Evolutionary conservation across 2,329 filamentous ascomycete species (phyloP), one percentile per base, ranked within the genome.

Genomic region (Capronia coronata): DNA sequence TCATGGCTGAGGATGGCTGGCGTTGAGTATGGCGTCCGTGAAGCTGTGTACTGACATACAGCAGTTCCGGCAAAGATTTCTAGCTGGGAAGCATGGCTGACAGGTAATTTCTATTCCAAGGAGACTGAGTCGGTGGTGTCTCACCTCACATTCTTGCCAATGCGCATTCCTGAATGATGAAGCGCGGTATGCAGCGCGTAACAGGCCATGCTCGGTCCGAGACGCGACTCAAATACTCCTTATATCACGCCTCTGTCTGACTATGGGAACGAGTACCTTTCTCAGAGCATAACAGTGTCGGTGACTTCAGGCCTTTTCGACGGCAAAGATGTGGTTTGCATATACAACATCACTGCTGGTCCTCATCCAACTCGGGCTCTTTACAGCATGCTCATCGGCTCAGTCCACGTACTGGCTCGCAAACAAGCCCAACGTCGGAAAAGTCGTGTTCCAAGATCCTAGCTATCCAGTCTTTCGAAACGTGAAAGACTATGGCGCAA

Each of bases 401-500:
- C 61, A 62, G 21, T 55, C 52, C 2, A 55, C 35, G 1, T 69
- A 67, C 55, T 69, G 67, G 61, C 49, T 63, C 19, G 61, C 59
- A 10, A 57, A 61, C 47, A 68, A 68, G 27, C 46, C 51, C 22
- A 64, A 67, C 25, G 63, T 67, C 48, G 67, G 66, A 1, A 49
- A 51, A 35, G 59, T 61, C 16, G 57, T 58, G 22, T 62, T 61
- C 49, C 64, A 65, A 44, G 51, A 58, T 43, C 40, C 43, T 18
- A 52, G n/a, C 37, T 62, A 63, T 52, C 75, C 82, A 63, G 71
- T 86, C 57, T 86, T 77, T 69, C 81, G 83, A 62, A 86, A 86
- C 58, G 82, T 86, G 48, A 77, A 75, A 65, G 80, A 84, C 61
- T 86, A 79, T 62, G 86, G 86, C 41, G 86, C 86, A 40, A 73